phyloP scores from a whole-genome alignment of 805 yeast genomes.

The Candida hispaniensis region DNA sequence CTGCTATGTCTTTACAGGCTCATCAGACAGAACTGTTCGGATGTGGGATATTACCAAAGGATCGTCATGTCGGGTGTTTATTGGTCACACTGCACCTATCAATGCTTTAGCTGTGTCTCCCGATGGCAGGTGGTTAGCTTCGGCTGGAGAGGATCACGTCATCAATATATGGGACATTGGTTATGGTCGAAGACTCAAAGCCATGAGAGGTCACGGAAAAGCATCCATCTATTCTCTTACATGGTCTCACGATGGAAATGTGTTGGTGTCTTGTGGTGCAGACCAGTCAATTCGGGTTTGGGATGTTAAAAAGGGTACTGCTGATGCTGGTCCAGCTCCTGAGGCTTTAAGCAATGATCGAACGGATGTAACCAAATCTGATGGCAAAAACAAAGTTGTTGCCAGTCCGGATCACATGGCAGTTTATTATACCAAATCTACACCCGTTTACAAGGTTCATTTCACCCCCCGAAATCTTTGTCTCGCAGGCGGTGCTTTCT shows the following conservation, averaged over 20 bases:
- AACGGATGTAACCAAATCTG: conserved; percentile 16
- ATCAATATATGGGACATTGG: conserved; percentile 93
- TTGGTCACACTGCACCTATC: conserved; percentile 87
- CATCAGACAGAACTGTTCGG: conserved; percentile 87
- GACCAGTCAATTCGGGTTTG: conserved; percentile 90
- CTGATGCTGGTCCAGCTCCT: conserved; percentile 67
- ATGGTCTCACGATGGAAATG: conserved; percentile 79
- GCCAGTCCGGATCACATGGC: conserved; percentile 87
- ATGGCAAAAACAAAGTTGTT: conserved; percentile 49
- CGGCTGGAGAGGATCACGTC: conserved; percentile 86
- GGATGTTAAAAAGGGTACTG: conserved; percentile 83
- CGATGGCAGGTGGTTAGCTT: conserved; percentile 93
- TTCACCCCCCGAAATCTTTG: conserved; percentile 87
- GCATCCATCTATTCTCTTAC: conserved; percentile 74
- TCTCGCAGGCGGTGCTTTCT: conserved; percentile 84
- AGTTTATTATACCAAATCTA: conserved; percentile 84
- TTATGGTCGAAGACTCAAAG: conserved; percentile 74
- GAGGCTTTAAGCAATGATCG: conserved; percentile 46
- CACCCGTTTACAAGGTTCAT: conserved; percentile 87
- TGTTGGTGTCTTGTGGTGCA: conserved; percentile 83
- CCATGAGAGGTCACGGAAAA: conserved; percentile 92
- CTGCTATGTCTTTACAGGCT: conserved; percentile 87
- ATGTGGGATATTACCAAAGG: conserved; percentile 97
- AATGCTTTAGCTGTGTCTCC: conserved; percentile 83
- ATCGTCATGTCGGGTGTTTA: conserved; percentile 77